These are phyloP conservation scores for Wickerhamiella spandovensis DNA, from an alignment of 805 yeast genomes.

Conservation along the genomic window DNA sequence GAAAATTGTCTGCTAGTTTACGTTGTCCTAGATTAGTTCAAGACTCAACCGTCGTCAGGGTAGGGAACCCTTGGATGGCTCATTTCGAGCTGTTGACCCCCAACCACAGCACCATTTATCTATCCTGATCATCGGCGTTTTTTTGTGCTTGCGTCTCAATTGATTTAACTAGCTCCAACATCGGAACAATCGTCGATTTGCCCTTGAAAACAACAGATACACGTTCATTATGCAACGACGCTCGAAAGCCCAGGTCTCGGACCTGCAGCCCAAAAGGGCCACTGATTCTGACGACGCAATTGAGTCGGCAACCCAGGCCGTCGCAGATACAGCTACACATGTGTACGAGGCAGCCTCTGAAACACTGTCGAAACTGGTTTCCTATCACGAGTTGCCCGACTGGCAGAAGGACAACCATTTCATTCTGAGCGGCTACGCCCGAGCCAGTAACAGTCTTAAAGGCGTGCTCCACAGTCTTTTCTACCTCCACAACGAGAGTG, in stretches of 20 bases:
- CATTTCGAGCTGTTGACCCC: neutral
- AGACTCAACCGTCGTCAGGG: too few relatives aligned
- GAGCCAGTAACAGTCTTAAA: constrained; percentile 35
- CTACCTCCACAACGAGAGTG: constrained; percentile 56
- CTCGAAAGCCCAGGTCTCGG: neutral
- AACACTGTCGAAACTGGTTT: neutral
- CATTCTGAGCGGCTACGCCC: constrained; percentile 52
- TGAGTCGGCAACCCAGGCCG: neutral
- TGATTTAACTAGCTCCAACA: too few relatives aligned
- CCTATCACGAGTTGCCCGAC: constrained; percentile 37
- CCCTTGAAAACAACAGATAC: too few relatives aligned
- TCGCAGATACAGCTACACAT: neutral
- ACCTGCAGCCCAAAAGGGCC: neutral
- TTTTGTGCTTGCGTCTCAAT: too few relatives aligned
- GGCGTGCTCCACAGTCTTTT: constrained; percentile 37
- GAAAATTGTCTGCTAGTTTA: too few relatives aligned
- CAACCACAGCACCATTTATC: neutral
- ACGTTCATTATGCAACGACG: neutral
- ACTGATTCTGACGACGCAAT: neutral
- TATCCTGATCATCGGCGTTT: too few relatives aligned
- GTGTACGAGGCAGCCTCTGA: neutral
- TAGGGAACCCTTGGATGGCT: neutral
- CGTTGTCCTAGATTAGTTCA: too few relatives aligned
- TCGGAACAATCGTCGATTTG: too few relatives aligned
- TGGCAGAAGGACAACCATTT: constrained; percentile 70